Evolutionary conservation across 345 rosid species (phyloP), one percentile per base, ranked within the genome.

Genomic region (Pelargonium nanum): DNA sequence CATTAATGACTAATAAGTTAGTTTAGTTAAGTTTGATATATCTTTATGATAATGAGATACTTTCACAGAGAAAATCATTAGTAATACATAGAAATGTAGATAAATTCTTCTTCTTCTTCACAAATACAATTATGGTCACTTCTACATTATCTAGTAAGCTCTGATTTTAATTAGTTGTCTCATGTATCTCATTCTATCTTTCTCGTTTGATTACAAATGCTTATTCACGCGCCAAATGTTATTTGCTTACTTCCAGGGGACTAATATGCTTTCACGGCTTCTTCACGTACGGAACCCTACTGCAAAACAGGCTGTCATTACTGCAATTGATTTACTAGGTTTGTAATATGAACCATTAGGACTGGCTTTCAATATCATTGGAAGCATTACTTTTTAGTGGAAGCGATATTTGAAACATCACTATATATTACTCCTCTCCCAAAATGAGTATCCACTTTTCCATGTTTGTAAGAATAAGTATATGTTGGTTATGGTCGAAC

Each of bases 271-370:
- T 74, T 89, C 98, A 54, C 74, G 89, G 66, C 98, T 91, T 81
- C 96, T 91, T 80, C 92, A 91, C 75, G 98, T 91, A 64, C 83
- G 87, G 44, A 83, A 85, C 58, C 95, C 84, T 63, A 83, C 92
- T 61, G 95, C 98, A 71, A 92, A 89, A 77, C 95, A 89, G 75
- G 98, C 98, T 61, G 96, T 92, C 63, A 92, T 92, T 61, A 88
- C 95, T 66, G 98, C 98, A 65, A 92, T 92, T 66, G 87, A 89
- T 78, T 82, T 89, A 70, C 84, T 92, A 78, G 98, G 98, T 92
- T 68, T 66, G 83, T 72, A 53, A 12, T 17, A 40, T 9, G 48
- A 40, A 12, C 15, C 9, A 40, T 40, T 40, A 17, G 48, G 13
- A 7, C 15, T 6, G 9, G 48, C 0, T 40, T 40, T 40, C 48